A percentile compares a stretch with the other conserved stretches of the same genome.
Conservation (phyloP, 2,329 filamentous ascomycete species). For the Colletotrichum sp. region DNA sequence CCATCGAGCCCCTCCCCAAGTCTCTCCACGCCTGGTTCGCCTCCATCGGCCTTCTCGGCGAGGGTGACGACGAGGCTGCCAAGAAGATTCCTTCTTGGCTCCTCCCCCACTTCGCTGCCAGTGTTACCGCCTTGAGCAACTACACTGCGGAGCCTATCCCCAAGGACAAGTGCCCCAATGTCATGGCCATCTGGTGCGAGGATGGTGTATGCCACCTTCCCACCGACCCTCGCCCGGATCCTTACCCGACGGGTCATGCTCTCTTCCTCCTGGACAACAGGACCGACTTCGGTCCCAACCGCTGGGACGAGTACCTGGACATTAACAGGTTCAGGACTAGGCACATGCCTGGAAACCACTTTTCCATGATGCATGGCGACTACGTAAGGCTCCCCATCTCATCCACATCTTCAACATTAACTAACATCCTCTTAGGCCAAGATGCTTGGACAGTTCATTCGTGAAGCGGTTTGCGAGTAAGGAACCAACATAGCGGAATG, state of each 20-base stretch:
- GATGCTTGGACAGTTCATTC: conserved; percentile 37
- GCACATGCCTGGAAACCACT: conserved; percentile 76
- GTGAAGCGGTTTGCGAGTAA: conserved; percentile 35
- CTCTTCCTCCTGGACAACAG: conserved; percentile 77
- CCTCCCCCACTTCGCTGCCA: conserved; percentile 73
- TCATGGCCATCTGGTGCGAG: conserved; percentile 73
- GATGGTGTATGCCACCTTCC: conserved; percentile 75
- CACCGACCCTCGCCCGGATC: conserved; percentile 68
- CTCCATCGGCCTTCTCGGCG: conserved; percentile 73
- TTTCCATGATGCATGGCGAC: conserved; percentile 75
- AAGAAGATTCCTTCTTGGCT: conserved; percentile 74
- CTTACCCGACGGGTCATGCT: conserved; percentile 63
- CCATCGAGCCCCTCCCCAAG: conserved; percentile 69
- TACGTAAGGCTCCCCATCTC: conserved; percentile 31
- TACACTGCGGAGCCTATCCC: conserved; percentile 72
- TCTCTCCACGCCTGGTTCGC: conserved; percentile 76
- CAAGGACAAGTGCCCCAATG: conserved; percentile 61
- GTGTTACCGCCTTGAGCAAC: conserved; percentile 70
- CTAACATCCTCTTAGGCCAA: conserved; percentile 36
- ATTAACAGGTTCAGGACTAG: conserved; percentile 65
- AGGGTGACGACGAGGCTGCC: conserved; percentile 49
- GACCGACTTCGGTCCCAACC: conserved; percentile 72
- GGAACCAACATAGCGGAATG: conserved; percentile 1
- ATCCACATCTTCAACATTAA: not conserved
- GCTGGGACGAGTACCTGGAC: conserved; percentile 72